Evolutionary conservation across 495 filamentous ascomycete genomes (phyloP).

Genomic region (Daldinia vernicosa): DNA sequence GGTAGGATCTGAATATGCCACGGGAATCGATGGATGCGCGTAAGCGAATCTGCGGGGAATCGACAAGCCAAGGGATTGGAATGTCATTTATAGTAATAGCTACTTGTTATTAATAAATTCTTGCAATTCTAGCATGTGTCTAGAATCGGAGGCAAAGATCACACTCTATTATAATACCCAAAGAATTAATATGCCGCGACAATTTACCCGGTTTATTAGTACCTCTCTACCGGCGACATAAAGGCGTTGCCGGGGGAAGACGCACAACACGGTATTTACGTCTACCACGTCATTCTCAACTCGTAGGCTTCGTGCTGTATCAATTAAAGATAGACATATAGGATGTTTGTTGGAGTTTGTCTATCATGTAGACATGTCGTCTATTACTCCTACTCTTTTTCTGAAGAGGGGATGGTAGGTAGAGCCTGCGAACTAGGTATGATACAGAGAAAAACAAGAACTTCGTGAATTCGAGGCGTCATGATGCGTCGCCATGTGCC

Average conservation of each 20-base stretch:
- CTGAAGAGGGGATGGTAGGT: slow-evolving; percentile 29
- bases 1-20: slow-evolving; percentile 28
- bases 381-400: slow-evolving; percentile 8
- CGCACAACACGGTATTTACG: not conserved
- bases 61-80: not conserved
- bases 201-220: slow-evolving; percentile 22
- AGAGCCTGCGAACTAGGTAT: slow-evolving; percentile 20
- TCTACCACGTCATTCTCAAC: not conserved
- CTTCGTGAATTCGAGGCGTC: slow-evolving; percentile 34
- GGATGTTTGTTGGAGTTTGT: not conserved
- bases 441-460: slow-evolving; percentile 24
- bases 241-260: not conserved
- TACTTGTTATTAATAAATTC: not conserved
- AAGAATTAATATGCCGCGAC: not conserved
- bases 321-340: not conserved
- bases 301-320: not conserved
- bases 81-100: slow-evolving; percentile 1
- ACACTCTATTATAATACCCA: not conserved
- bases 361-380: not conserved
- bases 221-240: not conserved
- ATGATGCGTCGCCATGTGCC: slow-evolving; percentile 33
- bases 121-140: not conserved
- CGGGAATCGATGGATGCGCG: slow-evolving; percentile 5
- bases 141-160: not conserved
- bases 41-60: slow-evolving; percentile 19